Conservation (phyloP, 2,329 filamentous ascomycete species). For the Curvularia lunata region DNA sequence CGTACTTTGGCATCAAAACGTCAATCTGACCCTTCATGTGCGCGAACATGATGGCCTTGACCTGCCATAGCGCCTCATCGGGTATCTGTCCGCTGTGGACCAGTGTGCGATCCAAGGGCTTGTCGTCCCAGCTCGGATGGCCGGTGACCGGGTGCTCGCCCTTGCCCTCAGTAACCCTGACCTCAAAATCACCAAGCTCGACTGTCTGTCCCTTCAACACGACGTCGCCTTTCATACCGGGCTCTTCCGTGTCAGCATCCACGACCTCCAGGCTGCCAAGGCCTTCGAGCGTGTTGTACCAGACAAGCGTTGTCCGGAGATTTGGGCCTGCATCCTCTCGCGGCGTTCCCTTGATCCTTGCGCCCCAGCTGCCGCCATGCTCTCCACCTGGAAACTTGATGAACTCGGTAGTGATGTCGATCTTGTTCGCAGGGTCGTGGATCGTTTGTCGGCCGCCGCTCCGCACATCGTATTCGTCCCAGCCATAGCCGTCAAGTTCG, state of each 20-base stretch:
- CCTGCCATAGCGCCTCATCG: conserved; percentile 79
- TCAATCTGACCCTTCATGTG: conserved; percentile 70
- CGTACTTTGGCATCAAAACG: conserved; percentile 63
- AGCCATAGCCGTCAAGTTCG: conserved; percentile 94
- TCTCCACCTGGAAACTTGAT: conserved; percentile 87
- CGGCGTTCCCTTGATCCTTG: conserved; percentile 81
- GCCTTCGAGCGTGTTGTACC: conserved; percentile 83
- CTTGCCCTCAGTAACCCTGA: conserved; percentile 77
- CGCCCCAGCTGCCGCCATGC: conserved; percentile 91
- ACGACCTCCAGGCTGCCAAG: conserved; percentile 69
- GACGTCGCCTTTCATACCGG: conserved; percentile 67
- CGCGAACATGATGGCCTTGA: conserved; percentile 70
- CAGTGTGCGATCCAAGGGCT: conserved; percentile 76
- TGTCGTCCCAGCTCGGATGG: conserved; percentile 70
- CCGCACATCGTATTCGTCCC: conserved; percentile 94
- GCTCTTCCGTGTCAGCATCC: conserved; percentile 53
- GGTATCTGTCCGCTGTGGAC: conserved; percentile 74
- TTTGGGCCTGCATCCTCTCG: conserved; percentile 69
- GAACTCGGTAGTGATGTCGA: conserved; percentile 93
- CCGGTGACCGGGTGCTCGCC: conserved; percentile 62
- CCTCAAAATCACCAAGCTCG: conserved; percentile 78
- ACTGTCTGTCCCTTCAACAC: conserved; percentile 72
- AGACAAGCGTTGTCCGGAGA: conserved; percentile 77
- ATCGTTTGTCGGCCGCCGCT: conserved; percentile 88
- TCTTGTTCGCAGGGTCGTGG: conserved; percentile 83